A percentile compares a stretch with the other conserved stretches of the same genome.
Conservation (phyloP, 1,139 yeast species). For the Candida smagusa region DNA sequence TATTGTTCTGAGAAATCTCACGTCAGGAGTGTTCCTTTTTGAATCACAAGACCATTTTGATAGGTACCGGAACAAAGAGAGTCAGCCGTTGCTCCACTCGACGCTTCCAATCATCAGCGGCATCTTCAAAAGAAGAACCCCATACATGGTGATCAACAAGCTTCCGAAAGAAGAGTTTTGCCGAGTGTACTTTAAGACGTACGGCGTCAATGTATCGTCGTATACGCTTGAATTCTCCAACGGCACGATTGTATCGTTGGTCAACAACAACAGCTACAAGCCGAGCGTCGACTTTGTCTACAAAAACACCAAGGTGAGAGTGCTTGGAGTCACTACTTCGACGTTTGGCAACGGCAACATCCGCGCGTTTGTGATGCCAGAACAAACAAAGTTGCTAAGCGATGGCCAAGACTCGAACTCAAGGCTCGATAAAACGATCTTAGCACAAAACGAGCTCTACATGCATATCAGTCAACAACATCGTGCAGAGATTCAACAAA, state of each 20-base stretch:
- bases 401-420: conserved; percentile 17
- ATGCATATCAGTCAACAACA: conserved; percentile 11
- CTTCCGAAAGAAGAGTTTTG: conserved; percentile 22
- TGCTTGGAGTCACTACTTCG: conserved; percentile 35
- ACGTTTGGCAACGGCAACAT: conserved; percentile 37
- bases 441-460: conserved; percentile 7
- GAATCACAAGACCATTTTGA: conserved; percentile 17
- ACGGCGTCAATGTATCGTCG: conserved; percentile 33
- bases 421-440: conserved; percentile 2
- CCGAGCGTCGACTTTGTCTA: conserved; percentile 35
- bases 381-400: conserved; percentile 19
- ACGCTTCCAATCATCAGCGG: conserved; percentile 25
- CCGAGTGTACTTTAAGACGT: conserved; percentile 30
- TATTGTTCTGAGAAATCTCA: conserved; percentile 26
- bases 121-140: conserved; percentile 31
- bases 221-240: conserved; percentile 26
- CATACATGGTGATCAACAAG: conserved; percentile 27
- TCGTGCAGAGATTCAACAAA: conserved; percentile 10
- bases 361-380: conserved; percentile 24
- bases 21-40: conserved; percentile 27
- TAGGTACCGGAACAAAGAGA: conserved; percentile 8
- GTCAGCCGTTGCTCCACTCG: conserved; percentile 23
- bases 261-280: conserved; percentile 31
- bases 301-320: conserved; percentile 27
- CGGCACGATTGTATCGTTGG: conserved; percentile 17